Base-by-base conservation (phyloP, 345 rosid species). In the Theobroma cacao region DNA sequence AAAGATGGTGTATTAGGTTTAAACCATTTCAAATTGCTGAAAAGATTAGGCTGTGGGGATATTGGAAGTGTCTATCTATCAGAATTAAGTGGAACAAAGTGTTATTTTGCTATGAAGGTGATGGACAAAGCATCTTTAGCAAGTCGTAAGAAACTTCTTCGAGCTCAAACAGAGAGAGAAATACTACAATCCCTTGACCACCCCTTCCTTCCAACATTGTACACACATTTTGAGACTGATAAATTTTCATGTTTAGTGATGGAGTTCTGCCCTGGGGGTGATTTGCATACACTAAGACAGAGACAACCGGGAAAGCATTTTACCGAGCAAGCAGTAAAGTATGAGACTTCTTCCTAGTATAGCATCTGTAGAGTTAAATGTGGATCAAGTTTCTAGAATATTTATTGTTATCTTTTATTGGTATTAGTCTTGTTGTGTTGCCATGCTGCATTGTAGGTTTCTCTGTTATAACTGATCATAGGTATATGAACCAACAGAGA, bases 231-330 rank as follows among this genome's bases (percentile, higher is more conserved):
- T 15, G 97, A 92, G 84, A 90, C 97, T 0, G 97, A 90, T 73
- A 92, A 92, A 66, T 92, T 90, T 85, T 92, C 94, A 47, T 92
- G 94, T 74, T 87, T 92, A 87, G 94, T 91, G 62, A 92, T 92
- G 94, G 97, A 92, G 87, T 90, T 89, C 76, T 92, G 94, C 64
- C 97, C 97, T 48, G 97, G 97, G n/a, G 94, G 97, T 36, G 97
- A 93, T 66, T 82, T 92, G 91, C 97, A 92, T 81, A 91, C 91
- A 0, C 92, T 92, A 43, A 82, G 97, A 22, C 97, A 93, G 85
- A 89, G 88, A 82, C 97, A 93, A 64, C 90, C 95, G 0, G 97
- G 95, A 78, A 93, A 93, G 78, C 92, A 89, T 80, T 91, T 93
- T 77, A 80, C 93, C 3, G 95, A 93, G 80, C 97, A 87, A 71